Base-by-base conservation (phyloP, 805 yeast species). In the Yarrowia hollandica region DNA sequence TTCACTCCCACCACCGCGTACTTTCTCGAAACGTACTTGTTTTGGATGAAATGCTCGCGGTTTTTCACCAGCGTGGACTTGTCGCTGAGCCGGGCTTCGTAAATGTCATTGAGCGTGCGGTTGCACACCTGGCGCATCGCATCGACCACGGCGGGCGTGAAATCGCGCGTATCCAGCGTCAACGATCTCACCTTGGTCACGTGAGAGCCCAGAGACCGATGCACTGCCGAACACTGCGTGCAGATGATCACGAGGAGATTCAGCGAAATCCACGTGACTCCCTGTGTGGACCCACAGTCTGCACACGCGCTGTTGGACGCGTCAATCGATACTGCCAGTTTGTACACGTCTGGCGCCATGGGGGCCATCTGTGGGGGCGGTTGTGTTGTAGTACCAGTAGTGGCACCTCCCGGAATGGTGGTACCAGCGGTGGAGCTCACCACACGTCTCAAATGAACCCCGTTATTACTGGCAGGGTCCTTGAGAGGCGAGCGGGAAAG, bases 171-270 rank as follows among this genome's bases (percentile, higher is more conserved):
- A 68, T 91, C 97, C 42, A 88, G 74, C n/a, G 82, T 84, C 58
- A 91, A 74, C 0, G 96, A 88, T 63, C 88, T 77, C 4, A 91
- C 82, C 68, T 86, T 89, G 6, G 94, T 81, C 4, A 90, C 78
- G 63, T 86, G 90, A 0, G 96, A 78, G 0, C 97, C 97, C 68
- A 92, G 71, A 18, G 89, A 84, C 59, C 97, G 76, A 70, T 91
- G 97, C n/a, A 85, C 83, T 0, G 96, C 90, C 0, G 96, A 84
- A 66, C 98, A 91, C 54, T 84, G 83, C 42, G 89, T 84, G 71
- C 98, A 91, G 22, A 92, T 75, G 3, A 85, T 81, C 25, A 83
- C 82, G 59, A 90, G 71, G 38, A 85, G 71, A 66, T 87, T 90
- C 61, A 89, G 76, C 0, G 96, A 88, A 3, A 92, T 79, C 97